phyloP scores from a whole-genome alignment of 2,329 filamentous ascomycete species.

The Ophiostoma australiae region DNA sequence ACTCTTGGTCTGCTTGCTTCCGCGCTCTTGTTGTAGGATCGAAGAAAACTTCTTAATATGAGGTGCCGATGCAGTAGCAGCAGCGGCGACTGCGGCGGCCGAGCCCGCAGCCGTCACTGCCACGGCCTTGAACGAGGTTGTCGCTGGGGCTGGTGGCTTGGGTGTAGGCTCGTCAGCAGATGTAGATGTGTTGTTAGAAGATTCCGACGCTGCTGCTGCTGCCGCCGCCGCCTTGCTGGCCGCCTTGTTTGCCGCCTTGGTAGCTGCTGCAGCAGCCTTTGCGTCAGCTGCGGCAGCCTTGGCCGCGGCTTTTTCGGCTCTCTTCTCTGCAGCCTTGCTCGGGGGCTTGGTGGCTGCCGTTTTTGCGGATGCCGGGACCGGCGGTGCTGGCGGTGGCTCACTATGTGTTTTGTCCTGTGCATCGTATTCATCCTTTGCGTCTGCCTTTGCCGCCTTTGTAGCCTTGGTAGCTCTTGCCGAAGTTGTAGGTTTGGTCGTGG shows the following conservation, averaged over 20 bases:
- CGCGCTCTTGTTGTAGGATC: constrained; percentile 42
- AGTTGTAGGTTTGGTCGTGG: not conserved
- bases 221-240: constrained; percentile 24
- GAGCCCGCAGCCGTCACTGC: constrained; percentile 27
- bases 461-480: constrained; percentile 7
- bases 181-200: constrained; percentile 19
- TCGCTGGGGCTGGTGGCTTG: constrained; percentile 25
- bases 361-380: constrained; percentile 33
- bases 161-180: constrained; percentile 10
- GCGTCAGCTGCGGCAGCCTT: constrained; percentile 23
- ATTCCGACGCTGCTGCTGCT: constrained; percentile 11
- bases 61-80: constrained; percentile 24
- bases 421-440: constrained; percentile 3
- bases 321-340: constrained; percentile 31
- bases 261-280: constrained; percentile 22
- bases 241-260: constrained; percentile 25
- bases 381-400: constrained; percentile 24
- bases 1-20: constrained; percentile 34
- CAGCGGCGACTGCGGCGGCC: constrained; percentile 15
- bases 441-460: constrained; percentile 7
- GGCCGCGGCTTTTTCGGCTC: constrained; percentile 8
- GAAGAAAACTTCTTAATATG: constrained; percentile 44
- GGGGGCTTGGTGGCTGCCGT: constrained; percentile 27
- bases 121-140: constrained; percentile 31
- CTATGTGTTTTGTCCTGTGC: constrained; percentile 24